A percentile compares a stretch with the other conserved stretches of the same genome.
Conservation (phyloP, 1,284 basidiomycete species). For the Marasmius fiardii region DNA sequence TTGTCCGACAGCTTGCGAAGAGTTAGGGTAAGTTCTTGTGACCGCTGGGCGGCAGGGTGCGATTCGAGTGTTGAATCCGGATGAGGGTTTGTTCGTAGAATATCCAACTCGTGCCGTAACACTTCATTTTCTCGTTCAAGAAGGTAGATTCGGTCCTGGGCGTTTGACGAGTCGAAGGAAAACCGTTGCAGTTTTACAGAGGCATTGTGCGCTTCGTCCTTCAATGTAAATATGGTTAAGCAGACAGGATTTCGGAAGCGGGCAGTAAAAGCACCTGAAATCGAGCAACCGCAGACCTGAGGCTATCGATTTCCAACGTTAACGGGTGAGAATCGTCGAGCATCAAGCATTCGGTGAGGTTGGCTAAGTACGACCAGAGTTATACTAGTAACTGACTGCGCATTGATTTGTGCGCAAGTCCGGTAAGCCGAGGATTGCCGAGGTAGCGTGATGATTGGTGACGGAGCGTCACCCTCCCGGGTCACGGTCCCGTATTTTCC, state of each 20-base stretch:
- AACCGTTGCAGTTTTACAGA: conserved; percentile 63
- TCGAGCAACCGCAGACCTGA: conserved; percentile 59
- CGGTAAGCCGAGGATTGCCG: too few species aligned
- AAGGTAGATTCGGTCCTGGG: conserved; percentile 40
- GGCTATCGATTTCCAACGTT: conserved; percentile 57
- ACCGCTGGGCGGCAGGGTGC: conserved; percentile 45
- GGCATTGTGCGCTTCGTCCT: conserved; percentile 68
- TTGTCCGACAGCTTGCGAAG: conserved; percentile 68
- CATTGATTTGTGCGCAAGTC: too few species aligned
- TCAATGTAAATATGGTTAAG: conserved; percentile 15
- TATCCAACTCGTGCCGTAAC: conserved; percentile 47
- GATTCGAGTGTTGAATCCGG: conserved; percentile 36
- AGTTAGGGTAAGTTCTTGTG: conserved; percentile 62
- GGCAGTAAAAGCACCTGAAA: conserved; percentile 7
- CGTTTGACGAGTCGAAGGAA: conserved; percentile 48
- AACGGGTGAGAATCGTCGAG: conserved; percentile 60
- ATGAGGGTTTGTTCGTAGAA: conserved; percentile 44
- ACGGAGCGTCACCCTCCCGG: too few species aligned
- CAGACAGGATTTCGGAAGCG: conserved; percentile 5
- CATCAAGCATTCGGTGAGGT: background rate
- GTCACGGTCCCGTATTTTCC: too few species aligned
- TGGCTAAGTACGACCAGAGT: too few species aligned
- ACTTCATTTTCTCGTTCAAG: conserved; percentile 58
- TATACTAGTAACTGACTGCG: too few species aligned
- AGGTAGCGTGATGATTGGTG: too few species aligned